Conservation (phyloP, 208 protist genomes). For the Leishmania gerbilli region DNA sequence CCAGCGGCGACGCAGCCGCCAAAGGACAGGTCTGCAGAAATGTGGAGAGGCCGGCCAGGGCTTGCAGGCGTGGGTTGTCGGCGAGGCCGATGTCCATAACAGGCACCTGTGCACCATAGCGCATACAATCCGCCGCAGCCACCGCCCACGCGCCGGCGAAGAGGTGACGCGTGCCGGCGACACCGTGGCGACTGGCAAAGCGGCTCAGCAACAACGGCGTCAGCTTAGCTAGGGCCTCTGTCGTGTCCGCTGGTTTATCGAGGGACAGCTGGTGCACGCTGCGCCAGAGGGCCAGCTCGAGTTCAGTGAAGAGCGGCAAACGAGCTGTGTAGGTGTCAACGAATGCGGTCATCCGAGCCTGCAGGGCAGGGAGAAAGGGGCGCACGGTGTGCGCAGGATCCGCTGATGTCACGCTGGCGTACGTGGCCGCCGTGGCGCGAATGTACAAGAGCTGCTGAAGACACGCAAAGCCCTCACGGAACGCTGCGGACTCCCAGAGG, state of each 20-base stretch:
- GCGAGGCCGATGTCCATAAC: constrained; percentile 59
- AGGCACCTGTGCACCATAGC: constrained; percentile 45
- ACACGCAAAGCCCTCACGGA: constrained; percentile 74
- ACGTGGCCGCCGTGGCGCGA: constrained; percentile 13
- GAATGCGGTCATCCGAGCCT: constrained; percentile 43
- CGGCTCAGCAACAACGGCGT: constrained; percentile 65
- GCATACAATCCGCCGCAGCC: constrained; percentile 53
- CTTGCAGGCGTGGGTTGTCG: constrained; percentile 33
- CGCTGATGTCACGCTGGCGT: constrained; percentile 2
- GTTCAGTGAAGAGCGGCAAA: constrained; percentile 50
- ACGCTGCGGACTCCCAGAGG: constrained; percentile 69
- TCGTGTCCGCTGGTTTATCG: constrained; percentile 5
- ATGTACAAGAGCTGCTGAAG: constrained; percentile 57
- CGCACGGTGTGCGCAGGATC: not conserved
- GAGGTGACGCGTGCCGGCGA: constrained; percentile 43
- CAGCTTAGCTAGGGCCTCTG: constrained; percentile 34
- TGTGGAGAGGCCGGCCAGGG: constrained; percentile 39
- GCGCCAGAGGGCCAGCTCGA: constrained; percentile 72
- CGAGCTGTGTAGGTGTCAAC: constrained; percentile 56
- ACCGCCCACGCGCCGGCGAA: constrained; percentile 65
- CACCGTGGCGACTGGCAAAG: constrained; percentile 61
- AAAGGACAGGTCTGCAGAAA: constrained; percentile 69
- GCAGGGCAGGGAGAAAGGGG: constrained; percentile 32
- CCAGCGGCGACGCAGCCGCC: constrained; percentile 41
- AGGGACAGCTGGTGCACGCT: constrained; percentile 39